A percentile compares a stretch with the other conserved stretches of the same genome.
Evolutionary conservation across 108 stramenopile species (phyloP).

Genomic region (Nitzschia sp.): DNA sequence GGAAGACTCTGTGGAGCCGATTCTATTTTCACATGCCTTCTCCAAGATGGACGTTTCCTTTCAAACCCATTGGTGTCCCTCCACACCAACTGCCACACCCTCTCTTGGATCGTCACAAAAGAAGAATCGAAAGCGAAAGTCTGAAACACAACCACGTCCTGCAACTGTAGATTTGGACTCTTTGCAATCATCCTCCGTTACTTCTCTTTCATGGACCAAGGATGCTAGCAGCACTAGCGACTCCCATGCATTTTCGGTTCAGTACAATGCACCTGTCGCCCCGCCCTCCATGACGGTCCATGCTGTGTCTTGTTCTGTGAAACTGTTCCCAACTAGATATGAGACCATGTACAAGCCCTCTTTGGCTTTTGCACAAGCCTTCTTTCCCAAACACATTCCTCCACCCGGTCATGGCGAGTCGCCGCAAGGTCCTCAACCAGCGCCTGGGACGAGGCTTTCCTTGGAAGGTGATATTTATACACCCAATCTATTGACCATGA

Average conservation of each 20-base stretch:
- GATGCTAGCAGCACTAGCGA: constrained; percentile 30
- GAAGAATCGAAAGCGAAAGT: constrained; percentile 43
- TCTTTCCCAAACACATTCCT: constrained; percentile 59
- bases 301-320: constrained; percentile 47
- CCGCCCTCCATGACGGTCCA: constrained; percentile 46
- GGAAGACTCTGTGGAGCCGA: constrained; percentile 53
- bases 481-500: constrained; percentile 63
- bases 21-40: constrained; percentile 76
- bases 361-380: constrained; percentile 37
- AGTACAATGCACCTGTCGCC: constrained; percentile 34
- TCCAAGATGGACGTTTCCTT: constrained; percentile 64
- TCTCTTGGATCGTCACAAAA: constrained; percentile 20
- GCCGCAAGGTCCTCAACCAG: not conserved
- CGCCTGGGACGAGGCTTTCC: constrained; percentile 22
- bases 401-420: too few relatives aligned
- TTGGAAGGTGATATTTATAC: constrained; percentile 15
- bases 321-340: constrained; percentile 34
- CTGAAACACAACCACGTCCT: constrained; percentile 13
- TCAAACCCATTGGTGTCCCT: constrained; percentile 47
- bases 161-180: constrained; percentile 20
- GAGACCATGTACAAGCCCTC: constrained; percentile 52
- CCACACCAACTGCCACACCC: not conserved
- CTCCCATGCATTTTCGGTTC: constrained; percentile 62
- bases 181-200: constrained; percentile 28
- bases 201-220: constrained; percentile 38